Evolutionary conservation across 257 asterid genomes (phyloP).

Genomic region (Solanum neorickii): DNA sequence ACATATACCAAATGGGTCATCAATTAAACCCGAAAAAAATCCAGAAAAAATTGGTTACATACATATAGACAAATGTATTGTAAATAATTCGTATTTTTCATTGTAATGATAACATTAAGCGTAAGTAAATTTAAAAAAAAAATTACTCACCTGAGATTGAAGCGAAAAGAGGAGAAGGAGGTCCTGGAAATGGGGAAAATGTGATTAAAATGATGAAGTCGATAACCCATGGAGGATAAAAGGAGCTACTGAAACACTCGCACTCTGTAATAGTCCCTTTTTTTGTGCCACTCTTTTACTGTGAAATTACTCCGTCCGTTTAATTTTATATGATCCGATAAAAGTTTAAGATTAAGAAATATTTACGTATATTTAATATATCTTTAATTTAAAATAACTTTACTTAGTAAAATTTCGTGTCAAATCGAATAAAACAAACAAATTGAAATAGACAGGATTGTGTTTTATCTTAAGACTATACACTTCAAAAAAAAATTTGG

Average conservation of each 20-base stretch:
- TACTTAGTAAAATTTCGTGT: too few species aligned
- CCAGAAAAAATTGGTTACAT: neutral
- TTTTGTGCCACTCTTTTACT: neutral
- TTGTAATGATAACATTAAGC: neutral
- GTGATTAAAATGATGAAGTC: constrained; percentile 10
- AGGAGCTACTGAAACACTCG: neutral
- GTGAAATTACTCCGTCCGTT: too few species aligned
- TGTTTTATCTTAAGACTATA: too few species aligned
- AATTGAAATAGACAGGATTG: too few species aligned
- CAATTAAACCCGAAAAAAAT: neutral
- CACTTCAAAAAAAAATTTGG: too few species aligned
- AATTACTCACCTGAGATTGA: neutral
- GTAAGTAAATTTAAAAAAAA: neutral
- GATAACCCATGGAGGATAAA: constrained; percentile 21
- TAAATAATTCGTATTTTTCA: neutral
- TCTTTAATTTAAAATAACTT: too few species aligned
- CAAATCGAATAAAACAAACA: too few species aligned
- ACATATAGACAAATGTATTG: neutral
- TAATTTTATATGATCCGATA: too few species aligned
- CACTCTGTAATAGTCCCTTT: neutral
- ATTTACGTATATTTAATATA: too few species aligned
- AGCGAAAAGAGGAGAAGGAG: constrained; percentile 6
- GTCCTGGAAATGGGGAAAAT: constrained; percentile 6
- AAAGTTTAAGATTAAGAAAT: too few species aligned
- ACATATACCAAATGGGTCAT: neutral